phyloP scores from a whole-genome alignment of 148 eudicot species.

The Fagopyrum tataricum region DNA sequence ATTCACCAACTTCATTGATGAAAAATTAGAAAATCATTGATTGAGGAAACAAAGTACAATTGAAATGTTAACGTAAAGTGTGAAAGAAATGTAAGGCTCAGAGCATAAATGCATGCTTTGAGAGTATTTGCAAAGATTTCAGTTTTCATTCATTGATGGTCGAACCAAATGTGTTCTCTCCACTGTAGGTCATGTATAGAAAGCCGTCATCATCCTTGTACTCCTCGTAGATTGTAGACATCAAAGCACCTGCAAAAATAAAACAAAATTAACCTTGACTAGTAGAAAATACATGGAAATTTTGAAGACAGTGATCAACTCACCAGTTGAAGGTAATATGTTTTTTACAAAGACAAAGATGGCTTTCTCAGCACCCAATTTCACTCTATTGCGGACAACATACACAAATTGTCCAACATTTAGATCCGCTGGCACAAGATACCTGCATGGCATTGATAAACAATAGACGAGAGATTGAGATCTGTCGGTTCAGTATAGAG shows the following conservation, averaged over 20 bases:
- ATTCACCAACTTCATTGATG: neutral
- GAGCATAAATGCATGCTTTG: neutral
- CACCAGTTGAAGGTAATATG: constrained; percentile 48
- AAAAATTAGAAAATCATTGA: neutral
- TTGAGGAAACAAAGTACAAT: neutral
- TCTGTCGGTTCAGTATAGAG: neutral
- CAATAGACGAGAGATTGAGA: neutral
- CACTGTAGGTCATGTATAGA: constrained; percentile 59
- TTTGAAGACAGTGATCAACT: neutral
- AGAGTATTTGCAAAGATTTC: neutral
- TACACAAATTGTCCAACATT: constrained; percentile 56
- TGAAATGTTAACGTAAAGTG: neutral
- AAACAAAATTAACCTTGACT: neutral
- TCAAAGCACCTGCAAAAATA: constrained; percentile 31
- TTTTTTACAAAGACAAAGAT: constrained; percentile 47
- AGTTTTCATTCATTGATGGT: no score
- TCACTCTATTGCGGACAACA: constrained; percentile 46
- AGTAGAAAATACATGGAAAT: no score
- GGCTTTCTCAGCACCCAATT: constrained; percentile 48
- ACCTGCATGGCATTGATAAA: constrained; percentile 21
- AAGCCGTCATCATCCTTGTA: constrained; percentile 66
- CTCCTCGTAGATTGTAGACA: constrained; percentile 59
- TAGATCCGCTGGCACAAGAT: constrained; percentile 47
- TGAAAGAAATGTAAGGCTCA: neutral
- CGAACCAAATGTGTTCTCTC: constrained; percentile 59